Evolutionary conservation across 2,329 filamentous ascomycete species (phyloP).

Genomic region (Fusarium chlamydosporum): DNA sequence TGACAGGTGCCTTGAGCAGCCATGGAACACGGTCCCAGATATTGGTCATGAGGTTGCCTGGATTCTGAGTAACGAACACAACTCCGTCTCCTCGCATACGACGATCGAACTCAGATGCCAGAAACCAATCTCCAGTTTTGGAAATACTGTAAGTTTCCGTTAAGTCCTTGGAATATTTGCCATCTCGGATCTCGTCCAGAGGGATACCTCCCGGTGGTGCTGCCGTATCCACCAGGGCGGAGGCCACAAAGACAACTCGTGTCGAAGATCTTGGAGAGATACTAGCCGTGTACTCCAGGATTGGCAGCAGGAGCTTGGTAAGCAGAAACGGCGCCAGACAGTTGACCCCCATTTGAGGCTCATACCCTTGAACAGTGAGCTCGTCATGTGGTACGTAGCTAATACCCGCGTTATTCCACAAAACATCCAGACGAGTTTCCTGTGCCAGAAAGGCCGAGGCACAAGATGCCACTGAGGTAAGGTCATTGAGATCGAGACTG

Average conservation of each 20-base stretch:
- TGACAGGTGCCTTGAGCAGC: slow-evolving; percentile 33
- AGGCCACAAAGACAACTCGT: slow-evolving; percentile 52
- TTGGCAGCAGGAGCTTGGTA: slow-evolving; percentile 53
- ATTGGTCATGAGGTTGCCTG: slow-evolving; percentile 54
- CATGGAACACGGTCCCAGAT: slow-evolving; percentile 33
- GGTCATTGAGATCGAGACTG: slow-evolving; percentile 58
- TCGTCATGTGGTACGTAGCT: not conserved
- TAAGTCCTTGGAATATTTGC: slow-evolving; percentile 32
- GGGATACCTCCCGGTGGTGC: slow-evolving; percentile 50
- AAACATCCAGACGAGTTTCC: slow-evolving; percentile 59
- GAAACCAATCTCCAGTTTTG: slow-evolving; percentile 56
- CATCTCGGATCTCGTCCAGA: slow-evolving; percentile 40
- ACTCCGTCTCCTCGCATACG: slow-evolving; percentile 40
- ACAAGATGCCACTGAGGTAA: slow-evolving; percentile 57
- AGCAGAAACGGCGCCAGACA: slow-evolving; percentile 55
- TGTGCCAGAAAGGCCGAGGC: slow-evolving; percentile 55
- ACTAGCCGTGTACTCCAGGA: slow-evolving; percentile 46
- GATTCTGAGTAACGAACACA: slow-evolving; percentile 53
- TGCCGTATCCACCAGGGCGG: slow-evolving; percentile 45
- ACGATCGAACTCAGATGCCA: slow-evolving; percentile 52
- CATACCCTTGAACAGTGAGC: slow-evolving; percentile 50
- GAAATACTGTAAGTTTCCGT: slow-evolving; percentile 52
- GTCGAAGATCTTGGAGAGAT: slow-evolving; percentile 32
- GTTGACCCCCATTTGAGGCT: slow-evolving; percentile 53
- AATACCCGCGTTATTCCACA: slow-evolving; percentile 58